Conservation (phyloP, 2,329 filamentous ascomycete species). For the Xylaria sp. region DNA sequence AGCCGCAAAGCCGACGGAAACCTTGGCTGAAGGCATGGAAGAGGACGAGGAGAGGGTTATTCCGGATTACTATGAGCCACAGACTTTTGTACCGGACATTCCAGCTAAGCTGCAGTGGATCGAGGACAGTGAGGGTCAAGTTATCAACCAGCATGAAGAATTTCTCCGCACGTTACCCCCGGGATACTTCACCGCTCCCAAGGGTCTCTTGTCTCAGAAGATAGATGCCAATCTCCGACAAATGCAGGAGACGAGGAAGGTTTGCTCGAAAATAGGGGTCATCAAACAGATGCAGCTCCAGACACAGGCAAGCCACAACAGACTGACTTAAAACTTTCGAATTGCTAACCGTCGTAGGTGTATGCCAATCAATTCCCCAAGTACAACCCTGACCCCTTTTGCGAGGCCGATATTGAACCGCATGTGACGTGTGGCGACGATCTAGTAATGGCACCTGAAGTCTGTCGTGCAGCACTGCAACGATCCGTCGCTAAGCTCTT, state of each 20-base stretch:
- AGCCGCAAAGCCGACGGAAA: conserved; percentile 64
- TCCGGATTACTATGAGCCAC: conserved; percentile 92
- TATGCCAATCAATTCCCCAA: conserved; percentile 99
- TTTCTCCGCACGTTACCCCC: conserved; percentile 78
- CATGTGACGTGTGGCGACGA: conserved; percentile 89
- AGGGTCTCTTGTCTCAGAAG: conserved; percentile 75
- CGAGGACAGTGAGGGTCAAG: conserved; percentile 86
- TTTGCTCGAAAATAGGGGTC: conserved; percentile 94
- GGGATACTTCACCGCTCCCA: conserved; percentile 76
- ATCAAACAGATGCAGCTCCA: conserved; percentile 99
- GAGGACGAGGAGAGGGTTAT: conserved; percentile 82
- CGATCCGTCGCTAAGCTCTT: conserved; percentile 93
- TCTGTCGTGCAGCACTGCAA: conserved; percentile 83
- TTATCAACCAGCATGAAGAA: conserved; percentile 86
- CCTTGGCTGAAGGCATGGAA: conserved; percentile 93
- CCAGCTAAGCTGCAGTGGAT: conserved; percentile 80
- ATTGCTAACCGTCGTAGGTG: conserved; percentile 60
- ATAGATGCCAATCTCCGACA: conserved; percentile 92
- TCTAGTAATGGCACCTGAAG: conserved; percentile 81
- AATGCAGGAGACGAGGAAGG: conserved; percentile 94
- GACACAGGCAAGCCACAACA: conserved; percentile 70
- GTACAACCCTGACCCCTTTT: conserved; percentile 87
- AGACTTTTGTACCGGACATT: conserved; percentile 86
- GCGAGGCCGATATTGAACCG: conserved; percentile 85
- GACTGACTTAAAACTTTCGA: conserved; percentile 1